Evolutionary conservation across 257 asterid species (phyloP).

Genomic region (Ballota nigra): DNA sequence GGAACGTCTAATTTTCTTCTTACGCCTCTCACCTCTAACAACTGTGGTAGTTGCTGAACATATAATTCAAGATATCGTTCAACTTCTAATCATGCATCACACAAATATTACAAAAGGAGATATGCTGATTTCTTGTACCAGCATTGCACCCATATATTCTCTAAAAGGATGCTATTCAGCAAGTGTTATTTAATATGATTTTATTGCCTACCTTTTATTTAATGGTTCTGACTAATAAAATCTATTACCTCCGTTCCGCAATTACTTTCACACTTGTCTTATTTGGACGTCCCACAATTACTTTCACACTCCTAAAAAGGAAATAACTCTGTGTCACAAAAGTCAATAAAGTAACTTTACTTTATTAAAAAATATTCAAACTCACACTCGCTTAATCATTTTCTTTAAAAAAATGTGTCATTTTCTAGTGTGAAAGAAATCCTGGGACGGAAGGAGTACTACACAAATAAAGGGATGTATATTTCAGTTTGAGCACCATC

Average conservation of each 20-base stretch:
- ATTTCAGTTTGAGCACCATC: background rate
- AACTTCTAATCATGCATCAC: background rate
- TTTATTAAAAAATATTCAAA: no score
- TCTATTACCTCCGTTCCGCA: no score
- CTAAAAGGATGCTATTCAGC: background rate
- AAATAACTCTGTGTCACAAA: no score
- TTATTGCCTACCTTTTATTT: slow-evolving; percentile 12
- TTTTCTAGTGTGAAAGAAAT: no score
- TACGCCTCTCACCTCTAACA: background rate
- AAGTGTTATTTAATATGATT: background rate
- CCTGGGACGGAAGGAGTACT: no score
- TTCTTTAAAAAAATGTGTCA: no score
- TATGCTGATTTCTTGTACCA: background rate
- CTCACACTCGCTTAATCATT: no score
- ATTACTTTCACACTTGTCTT: no score
- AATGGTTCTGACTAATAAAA: background rate
- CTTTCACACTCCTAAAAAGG: no score
- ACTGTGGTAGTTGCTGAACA: background rate
- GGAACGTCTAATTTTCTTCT: background rate
- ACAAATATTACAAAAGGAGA: background rate
- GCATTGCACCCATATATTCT: background rate
- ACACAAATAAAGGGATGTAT: background rate
- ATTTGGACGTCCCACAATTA: no score
- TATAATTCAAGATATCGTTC: background rate
- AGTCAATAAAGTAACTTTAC: no score